Evolutionary conservation across 768 basidiomycete species (phyloP).

Genomic region (Mrakia frigida): DNA sequence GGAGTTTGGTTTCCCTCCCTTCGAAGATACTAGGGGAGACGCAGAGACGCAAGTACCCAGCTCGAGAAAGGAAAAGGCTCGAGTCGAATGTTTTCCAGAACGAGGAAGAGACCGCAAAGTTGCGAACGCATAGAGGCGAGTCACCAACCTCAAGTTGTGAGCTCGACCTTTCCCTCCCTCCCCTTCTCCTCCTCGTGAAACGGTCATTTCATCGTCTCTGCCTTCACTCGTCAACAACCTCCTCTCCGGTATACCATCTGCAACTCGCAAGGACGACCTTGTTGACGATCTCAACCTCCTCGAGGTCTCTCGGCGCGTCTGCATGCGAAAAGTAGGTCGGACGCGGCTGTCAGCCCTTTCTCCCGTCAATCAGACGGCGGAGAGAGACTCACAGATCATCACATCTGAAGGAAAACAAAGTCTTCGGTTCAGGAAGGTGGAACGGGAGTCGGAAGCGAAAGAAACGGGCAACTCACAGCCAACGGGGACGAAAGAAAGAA

Average conservation of each 20-base stretch:
- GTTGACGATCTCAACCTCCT: neutral
- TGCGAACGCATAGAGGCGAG: too few species aligned
- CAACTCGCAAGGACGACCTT: neutral
- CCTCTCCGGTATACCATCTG: neutral
- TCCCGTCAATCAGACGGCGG: neutral
- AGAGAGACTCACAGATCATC: neutral
- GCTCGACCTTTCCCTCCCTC: neutral
- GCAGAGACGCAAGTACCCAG: too few species aligned
- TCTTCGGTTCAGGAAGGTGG: neutral
- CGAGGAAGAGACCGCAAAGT: too few species aligned
- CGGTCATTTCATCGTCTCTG: too few species aligned
- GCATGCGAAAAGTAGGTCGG: neutral
- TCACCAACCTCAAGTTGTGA: too few species aligned
- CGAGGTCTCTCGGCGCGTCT: neutral
- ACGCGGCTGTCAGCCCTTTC: neutral
- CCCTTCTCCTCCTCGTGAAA: too few species aligned
- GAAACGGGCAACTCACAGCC: neutral
- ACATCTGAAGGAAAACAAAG: neutral
- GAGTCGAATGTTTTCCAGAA: too few species aligned
- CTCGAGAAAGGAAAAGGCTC: too few species aligned
- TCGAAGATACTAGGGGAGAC: too few species aligned
- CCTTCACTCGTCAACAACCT: neutral
- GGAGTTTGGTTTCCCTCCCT: too few species aligned
- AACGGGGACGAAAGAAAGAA: neutral
- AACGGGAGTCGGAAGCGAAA: neutral